Evolutionary conservation across 148 eudicot genomes (phyloP), one percentile per base, ranked within the genome.

Genomic region (Polygonum maritimum): DNA sequence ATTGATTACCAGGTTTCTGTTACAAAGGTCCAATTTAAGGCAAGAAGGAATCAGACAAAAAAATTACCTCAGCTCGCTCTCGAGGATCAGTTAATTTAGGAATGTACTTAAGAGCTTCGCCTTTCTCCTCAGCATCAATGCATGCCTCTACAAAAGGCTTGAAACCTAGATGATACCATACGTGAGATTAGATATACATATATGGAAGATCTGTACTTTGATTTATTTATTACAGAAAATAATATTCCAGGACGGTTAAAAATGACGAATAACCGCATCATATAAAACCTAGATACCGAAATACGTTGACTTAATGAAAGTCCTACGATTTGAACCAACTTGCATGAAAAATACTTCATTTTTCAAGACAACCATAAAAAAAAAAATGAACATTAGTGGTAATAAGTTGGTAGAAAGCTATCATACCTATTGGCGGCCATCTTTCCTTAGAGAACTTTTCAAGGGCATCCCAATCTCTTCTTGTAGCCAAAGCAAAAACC

Each of bases 61-160:
- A 69, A 22, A 75, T 85, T 89, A 96, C 99, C 99, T 96, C 97
- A 5, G 97, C 94, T 80, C 81, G 84, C 77, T 96, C 98, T 47
- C 88, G 74, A 55, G 89, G 91, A 80, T 92, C 99, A 62, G 83
- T 54, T 6, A 92, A 88, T 79, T 92, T 96, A 51, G 99, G 94
- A 14, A 96, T 96, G 77, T 96, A 96, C 78, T 96, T 96, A 11
- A 88, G 83, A 26, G 98, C 99, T 89, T 96, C 98, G 60, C 44
- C 85, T 78, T 87, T 96, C 83, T 96, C 99, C 75, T 86, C 92
- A 22, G 98, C 94, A 26, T 92, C 99, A 77, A 91, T 79, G 80
- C 99, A 92, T 76, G 99, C 98, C 87, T 96, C 99, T 55, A 92
- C 98, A 77, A 96, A 96, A 63, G 98, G 98, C 69, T 91, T 90